These are phyloP conservation scores for Coccomyxa sp. DNA, from an alignment of 139 green algal species.

Conservation along the genomic window DNA sequence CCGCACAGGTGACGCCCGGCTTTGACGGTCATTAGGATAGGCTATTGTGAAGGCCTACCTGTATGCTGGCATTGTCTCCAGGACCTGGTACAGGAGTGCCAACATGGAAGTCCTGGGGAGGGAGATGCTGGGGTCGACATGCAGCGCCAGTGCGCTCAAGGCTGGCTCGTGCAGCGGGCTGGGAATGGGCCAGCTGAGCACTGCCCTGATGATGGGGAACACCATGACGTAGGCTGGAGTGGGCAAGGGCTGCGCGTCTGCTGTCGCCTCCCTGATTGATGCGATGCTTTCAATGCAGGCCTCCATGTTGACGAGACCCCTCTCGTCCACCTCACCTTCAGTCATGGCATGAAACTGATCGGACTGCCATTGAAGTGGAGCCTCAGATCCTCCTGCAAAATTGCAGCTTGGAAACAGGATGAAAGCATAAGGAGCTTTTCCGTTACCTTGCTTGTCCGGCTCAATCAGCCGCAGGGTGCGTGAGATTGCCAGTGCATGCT, in stretches of 20 bases:
- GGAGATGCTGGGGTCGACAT: slow-evolving; percentile 32
- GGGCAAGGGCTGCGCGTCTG: slow-evolving; percentile 32
- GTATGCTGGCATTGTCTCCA: slow-evolving; percentile 69
- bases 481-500: slow-evolving; percentile 35
- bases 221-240: slow-evolving; percentile 63
- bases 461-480: slow-evolving; percentile 55
- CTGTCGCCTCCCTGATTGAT: slow-evolving; percentile 32
- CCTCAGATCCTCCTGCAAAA: neutral
- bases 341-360: neutral
- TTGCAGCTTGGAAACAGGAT: neutral
- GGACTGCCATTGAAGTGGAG: no score
- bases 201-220: slow-evolving; percentile 67
- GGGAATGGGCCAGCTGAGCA: slow-evolving; percentile 50
- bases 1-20: neutral
- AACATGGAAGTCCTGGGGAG: slow-evolving; percentile 50
- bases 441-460: slow-evolving; percentile 23
- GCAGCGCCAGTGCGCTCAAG: slow-evolving; percentile 55
- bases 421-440: neutral
- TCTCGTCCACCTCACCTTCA: slow-evolving; percentile 7
- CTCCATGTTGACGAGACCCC: slow-evolving; percentile 23
- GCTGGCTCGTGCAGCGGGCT: slow-evolving; percentile 74
- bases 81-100: slow-evolving; percentile 67
- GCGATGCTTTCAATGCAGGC: slow-evolving; percentile 38
- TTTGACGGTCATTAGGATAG: no score
- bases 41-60: slow-evolving; percentile 23